Percentiles rank a stretch among this genome's conserved stretches.
These are phyloP conservation scores for Monosporascus sp. DNA, from an alignment of 2,329 filamentous ascomycete species.

Conservation along the genomic window DNA sequence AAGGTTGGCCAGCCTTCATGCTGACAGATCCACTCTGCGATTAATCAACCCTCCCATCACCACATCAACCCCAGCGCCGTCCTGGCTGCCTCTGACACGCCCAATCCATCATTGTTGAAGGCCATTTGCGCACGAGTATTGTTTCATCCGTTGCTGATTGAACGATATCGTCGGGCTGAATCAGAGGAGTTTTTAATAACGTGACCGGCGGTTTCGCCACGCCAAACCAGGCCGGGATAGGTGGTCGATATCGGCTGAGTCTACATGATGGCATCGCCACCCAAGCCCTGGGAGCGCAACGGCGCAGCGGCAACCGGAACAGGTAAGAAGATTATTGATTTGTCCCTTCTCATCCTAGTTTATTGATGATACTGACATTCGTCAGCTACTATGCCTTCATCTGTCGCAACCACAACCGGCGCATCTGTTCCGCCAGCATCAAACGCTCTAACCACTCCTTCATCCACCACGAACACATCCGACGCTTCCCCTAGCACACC, in stretches of 20 bases:
- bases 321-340: slow-evolving; percentile 36
- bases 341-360: slow-evolving; percentile 8
- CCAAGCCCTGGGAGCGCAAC: slow-evolving; percentile 93
- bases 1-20: too few relatives aligned
- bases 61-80: too few relatives aligned
- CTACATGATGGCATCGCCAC: slow-evolving; percentile 64
- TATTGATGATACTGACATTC: slow-evolving; percentile 27
- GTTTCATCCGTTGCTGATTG: too few relatives aligned
- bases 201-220: too few relatives aligned
- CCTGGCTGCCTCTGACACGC: too few relatives aligned
- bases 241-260: background rate
- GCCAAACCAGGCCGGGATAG: too few relatives aligned
- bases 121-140: too few relatives aligned
- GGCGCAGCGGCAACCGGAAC: slow-evolving; percentile 46
- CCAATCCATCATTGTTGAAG: too few relatives aligned
- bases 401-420: slow-evolving; percentile 39
- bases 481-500: slow-evolving; percentile 47
- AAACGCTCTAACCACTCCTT: slow-evolving; percentile 32
- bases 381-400: slow-evolving; percentile 28
- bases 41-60: too few relatives aligned
- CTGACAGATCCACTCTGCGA: too few relatives aligned
- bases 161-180: too few relatives aligned
- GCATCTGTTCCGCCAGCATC: slow-evolving; percentile 36
- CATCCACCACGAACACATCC: slow-evolving; percentile 28
- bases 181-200: too few relatives aligned